Percentiles rank a stretch among this genome's conserved stretches.
phyloP scores from a whole-genome alignment of 1,284 basidiomycete species.

The Sphaerobolus stellatus region DNA sequence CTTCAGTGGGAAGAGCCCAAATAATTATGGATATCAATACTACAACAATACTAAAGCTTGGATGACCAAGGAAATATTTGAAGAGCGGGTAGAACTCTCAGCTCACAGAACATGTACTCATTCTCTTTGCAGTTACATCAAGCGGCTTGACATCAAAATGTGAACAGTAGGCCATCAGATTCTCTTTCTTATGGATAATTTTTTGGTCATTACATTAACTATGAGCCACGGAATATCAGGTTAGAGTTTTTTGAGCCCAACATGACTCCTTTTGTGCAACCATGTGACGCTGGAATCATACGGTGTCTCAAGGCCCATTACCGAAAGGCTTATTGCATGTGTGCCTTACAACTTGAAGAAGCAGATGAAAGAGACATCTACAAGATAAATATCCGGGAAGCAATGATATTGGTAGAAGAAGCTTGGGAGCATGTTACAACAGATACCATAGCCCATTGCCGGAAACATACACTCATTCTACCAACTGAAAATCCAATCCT shows the following conservation, averaged over 20 bases:
- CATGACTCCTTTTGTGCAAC: conserved; percentile 20
- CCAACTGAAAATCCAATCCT: neutral
- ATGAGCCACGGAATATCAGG: conserved; percentile 18
- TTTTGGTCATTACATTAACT: conserved; percentile 26
- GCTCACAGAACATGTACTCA: too few relatives aligned
- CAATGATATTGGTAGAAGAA: conserved; percentile 29
- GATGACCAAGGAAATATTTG: conserved; percentile 32
- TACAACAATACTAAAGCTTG: conserved; percentile 33
- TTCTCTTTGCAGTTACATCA: too few relatives aligned
- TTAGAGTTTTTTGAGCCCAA: conserved; percentile 16
- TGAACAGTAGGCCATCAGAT: conserved; percentile 19
- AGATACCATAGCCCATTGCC: conserved; percentile 34
- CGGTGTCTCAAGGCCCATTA: conserved; percentile 34
- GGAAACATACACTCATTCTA: conserved; percentile 30
- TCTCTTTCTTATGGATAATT: conserved; percentile 33
- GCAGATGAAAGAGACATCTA: conserved; percentile 34
- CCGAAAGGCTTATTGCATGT: conserved; percentile 21
- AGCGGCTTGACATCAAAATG: conserved; percentile 24
- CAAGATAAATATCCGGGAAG: conserved; percentile 34
- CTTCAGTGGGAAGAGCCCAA: neutral
- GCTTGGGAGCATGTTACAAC: conserved; percentile 31
- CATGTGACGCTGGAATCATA: conserved; percentile 31
- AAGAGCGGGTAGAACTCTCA: too few relatives aligned
- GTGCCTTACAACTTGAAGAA: conserved; percentile 28
- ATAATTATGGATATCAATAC: conserved; percentile 32